phyloP scores from a whole-genome alignment of 148 eudicot species.

The Camellia lanceoleosa region DNA sequence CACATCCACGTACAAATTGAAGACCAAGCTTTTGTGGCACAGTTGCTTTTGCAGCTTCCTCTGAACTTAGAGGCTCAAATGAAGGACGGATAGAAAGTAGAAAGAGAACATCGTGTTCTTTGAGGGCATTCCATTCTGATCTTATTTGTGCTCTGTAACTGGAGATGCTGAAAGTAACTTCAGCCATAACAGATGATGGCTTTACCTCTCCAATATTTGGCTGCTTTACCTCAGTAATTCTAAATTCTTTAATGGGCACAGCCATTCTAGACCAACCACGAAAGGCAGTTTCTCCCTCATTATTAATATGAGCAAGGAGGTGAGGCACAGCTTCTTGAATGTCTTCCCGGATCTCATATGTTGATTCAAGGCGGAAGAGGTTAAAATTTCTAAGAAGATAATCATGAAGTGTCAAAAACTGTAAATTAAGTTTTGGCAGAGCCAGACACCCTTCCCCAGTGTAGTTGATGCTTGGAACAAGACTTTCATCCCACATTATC shows the following conservation, averaged over 20 bases:
- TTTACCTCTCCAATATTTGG: conserved; percentile 98
- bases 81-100: conserved; percentile 86
- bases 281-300: conserved; percentile 91
- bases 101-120: conserved; percentile 97
- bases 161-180: conserved; percentile 76
- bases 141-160: conserved; percentile 85
- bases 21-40: conserved; percentile 95
- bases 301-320: conserved; percentile 78
- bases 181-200: conserved; percentile 90
- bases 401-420: conserved; percentile 94
- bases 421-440: conserved; percentile 92
- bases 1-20: conserved; percentile 98
- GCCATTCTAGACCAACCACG: conserved; percentile 99
- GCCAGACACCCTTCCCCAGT: conserved; percentile 99
- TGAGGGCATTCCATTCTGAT: conserved; percentile 93
- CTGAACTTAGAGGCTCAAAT: conserved; percentile 89
- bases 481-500: conserved; percentile 99
- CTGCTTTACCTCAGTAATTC: conserved; percentile 80
- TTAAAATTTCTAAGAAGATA: conserved; percentile 93
- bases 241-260: conserved; percentile 82
- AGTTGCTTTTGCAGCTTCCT: conserved; percentile 82
- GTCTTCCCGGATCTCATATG: conserved; percentile 97
- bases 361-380: conserved; percentile 97
- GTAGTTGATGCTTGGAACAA: conserved; percentile 96
- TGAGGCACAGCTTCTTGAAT: conserved; percentile 99